Evolutionary conservation across 2,329 filamentous ascomycete species (phyloP).

Genomic region (Mycosphaerella sp.): DNA sequence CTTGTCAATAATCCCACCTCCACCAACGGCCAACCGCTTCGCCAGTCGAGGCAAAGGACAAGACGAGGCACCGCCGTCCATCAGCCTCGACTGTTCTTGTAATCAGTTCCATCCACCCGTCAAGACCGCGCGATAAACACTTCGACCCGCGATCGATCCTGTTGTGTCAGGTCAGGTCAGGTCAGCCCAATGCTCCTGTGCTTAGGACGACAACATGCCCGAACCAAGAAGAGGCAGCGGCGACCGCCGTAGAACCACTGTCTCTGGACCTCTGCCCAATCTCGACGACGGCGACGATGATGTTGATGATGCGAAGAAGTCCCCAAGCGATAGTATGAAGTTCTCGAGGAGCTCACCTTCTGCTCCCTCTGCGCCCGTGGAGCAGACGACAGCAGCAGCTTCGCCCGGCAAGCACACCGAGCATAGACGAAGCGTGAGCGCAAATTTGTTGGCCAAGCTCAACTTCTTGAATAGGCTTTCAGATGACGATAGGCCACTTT

Average conservation of each 20-base stretch:
- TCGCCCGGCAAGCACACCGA: constrained; percentile 19
- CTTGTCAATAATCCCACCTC: background rate
- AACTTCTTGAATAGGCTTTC: constrained; percentile 57
- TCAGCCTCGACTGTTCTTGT: background rate
- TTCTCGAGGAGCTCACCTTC: constrained; percentile 27
- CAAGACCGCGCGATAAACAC: background rate
- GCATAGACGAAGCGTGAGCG: constrained; percentile 54
- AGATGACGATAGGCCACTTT: constrained; percentile 30
- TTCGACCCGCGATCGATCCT: constrained; percentile 1
- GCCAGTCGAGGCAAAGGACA: background rate
- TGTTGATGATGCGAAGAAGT: constrained; percentile 1
- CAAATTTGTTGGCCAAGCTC: constrained; percentile 61
- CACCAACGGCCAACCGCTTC: background rate
- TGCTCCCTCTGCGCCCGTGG: constrained; percentile 21
- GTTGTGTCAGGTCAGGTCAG: background rate
- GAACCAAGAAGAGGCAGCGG: constrained; percentile 17
- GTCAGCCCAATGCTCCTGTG: constrained; percentile 17
- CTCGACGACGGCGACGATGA: constrained; percentile 12
- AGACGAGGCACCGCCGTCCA: background rate
- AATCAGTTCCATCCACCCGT: background rate
- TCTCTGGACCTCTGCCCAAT: constrained; percentile 19
- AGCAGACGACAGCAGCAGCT: constrained; percentile 14
- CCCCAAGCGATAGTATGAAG: constrained; percentile 22
- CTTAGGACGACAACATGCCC: background rate
- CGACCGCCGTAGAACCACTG: constrained; percentile 22